A percentile compares a stretch with the other conserved stretches of the same genome.
These are phyloP conservation scores for Trichosporon ovoides DNA, from an alignment of 1,284 basidiomycete species.

Conservation along the genomic window DNA sequence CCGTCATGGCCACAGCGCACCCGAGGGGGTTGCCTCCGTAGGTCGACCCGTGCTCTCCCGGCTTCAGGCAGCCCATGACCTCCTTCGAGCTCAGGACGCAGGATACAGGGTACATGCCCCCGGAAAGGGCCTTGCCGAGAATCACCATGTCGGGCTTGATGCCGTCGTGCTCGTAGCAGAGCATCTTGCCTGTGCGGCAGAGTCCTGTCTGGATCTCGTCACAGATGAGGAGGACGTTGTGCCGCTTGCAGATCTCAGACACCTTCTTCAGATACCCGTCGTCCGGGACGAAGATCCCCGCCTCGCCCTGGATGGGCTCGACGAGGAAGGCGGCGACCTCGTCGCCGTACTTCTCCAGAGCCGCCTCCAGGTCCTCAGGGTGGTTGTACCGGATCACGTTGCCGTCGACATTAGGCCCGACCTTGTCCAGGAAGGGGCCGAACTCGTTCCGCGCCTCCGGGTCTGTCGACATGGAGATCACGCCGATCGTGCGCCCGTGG, in stretches of 20 bases:
- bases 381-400: slow-evolving; percentile 72
- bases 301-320: slow-evolving; percentile 98
- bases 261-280: slow-evolving; percentile 76
- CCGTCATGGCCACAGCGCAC: slow-evolving; percentile 88
- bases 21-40: slow-evolving; percentile 94
- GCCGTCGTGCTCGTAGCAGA: slow-evolving; percentile 80
- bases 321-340: slow-evolving; percentile 89
- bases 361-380: slow-evolving; percentile 73
- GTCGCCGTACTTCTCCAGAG: slow-evolving; percentile 73
- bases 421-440: slow-evolving; percentile 80
- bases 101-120: slow-evolving; percentile 94
- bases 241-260: slow-evolving; percentile 79
- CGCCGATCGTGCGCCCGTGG: slow-evolving; percentile 87
- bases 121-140: slow-evolving; percentile 92
- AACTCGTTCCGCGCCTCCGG: slow-evolving; percentile 81
- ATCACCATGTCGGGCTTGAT: slow-evolving; percentile 89
- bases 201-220: slow-evolving; percentile 91
- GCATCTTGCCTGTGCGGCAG: slow-evolving; percentile 51
- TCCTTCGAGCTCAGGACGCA: slow-evolving; percentile 84
- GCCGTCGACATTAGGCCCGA: slow-evolving; percentile 64
- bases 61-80: slow-evolving; percentile 89
- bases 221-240: slow-evolving; percentile 91
- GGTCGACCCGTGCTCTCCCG: slow-evolving; percentile 97
- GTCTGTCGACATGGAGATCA: slow-evolving; percentile 94
- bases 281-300: slow-evolving; percentile 90